phyloP scores from a whole-genome alignment of 805 yeast species.

The Maudiozyma turicensis region DNA sequence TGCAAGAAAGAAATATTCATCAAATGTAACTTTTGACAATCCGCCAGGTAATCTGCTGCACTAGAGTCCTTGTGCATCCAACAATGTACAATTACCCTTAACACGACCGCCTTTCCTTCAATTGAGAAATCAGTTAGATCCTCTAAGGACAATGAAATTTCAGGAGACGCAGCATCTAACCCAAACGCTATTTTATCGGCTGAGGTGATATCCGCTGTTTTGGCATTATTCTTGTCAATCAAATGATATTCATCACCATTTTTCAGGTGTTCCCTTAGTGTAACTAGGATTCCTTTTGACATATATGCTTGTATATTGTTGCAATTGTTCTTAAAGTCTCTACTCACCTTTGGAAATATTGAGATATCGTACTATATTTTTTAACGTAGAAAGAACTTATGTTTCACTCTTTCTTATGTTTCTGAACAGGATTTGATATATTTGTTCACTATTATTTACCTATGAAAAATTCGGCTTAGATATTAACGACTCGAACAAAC shows the following conservation, averaged over 20 bases:
- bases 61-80: conserved; percentile 68
- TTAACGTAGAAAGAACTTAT: too few relatives aligned
- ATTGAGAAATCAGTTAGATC: conserved; percentile 45
- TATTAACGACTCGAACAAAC: too few relatives aligned
- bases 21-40: conserved; percentile 54
- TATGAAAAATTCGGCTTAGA: too few relatives aligned
- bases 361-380: too few relatives aligned
- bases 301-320: background rate
- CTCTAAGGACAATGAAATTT: conserved; percentile 30
- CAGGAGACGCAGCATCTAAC: conserved; percentile 8
- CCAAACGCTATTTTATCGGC: conserved; percentile 28
- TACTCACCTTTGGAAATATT: background rate
- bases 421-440: too few relatives aligned
- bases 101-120: conserved; percentile 38
- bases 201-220: conserved; percentile 29
- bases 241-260: conserved; percentile 12
- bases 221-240: conserved; percentile 12
- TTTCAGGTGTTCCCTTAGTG: conserved; percentile 15
- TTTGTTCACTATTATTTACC: too few relatives aligned
- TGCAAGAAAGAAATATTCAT: conserved; percentile 73
- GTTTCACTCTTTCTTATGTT: too few relatives aligned
- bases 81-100: conserved; percentile 61
- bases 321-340: background rate
- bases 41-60: conserved; percentile 72
- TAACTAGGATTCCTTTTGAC: conserved; percentile 2